Evolutionary conservation across 2,329 filamentous ascomycete species (phyloP), one percentile per base, ranked within the genome.

Genomic region (Hypoxylon sp.): DNA sequence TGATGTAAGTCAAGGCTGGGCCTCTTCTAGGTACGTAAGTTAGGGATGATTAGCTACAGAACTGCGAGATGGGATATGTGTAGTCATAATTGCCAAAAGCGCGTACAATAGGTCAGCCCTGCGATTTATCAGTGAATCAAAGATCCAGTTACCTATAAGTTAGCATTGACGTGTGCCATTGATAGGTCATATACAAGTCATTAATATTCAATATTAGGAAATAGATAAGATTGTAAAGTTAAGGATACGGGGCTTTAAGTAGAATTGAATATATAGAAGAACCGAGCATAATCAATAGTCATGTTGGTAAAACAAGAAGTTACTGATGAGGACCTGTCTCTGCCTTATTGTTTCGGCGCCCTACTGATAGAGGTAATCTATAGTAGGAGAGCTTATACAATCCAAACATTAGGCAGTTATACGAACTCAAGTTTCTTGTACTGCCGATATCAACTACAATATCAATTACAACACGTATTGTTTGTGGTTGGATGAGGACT

Each of bases 31-130:
- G 24, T 35, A n/a, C n/a, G n/a, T n/a, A 11, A 29, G 48, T 22
- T 31, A 44, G 24, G 35, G 26, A 26, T 44, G 14, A 46, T 55
- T 59, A 51, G 57, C 57, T 46, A 59, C n/a, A 35, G 31, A 59
- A 24, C 57, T 33, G 46, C 31, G 35, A 42, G 47, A 48, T 58
- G 19, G 24, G 42, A 48, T 37, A 29, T 13, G 48, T 37, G 42
- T 26, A 58, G 54, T 19, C 17, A 22, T 5, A 13, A 46, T 29
- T 17, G 48, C 31, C 8, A 19, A 22, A 31, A 0, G 19, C n/a
- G 31, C 24, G n/a, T 37, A 39, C 51, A 24, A 19, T 2, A 31
- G 17, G 37, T 14, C 14, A 26, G 10, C 13, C 51, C 26, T 19
- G 17, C 22, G 26, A 55, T 44, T 55, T 55, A 22, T 55, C 26